These are phyloP conservation scores for Debaryomyces udenii DNA, from an alignment of 1,139 yeast species.

Conservation along the genomic window DNA sequence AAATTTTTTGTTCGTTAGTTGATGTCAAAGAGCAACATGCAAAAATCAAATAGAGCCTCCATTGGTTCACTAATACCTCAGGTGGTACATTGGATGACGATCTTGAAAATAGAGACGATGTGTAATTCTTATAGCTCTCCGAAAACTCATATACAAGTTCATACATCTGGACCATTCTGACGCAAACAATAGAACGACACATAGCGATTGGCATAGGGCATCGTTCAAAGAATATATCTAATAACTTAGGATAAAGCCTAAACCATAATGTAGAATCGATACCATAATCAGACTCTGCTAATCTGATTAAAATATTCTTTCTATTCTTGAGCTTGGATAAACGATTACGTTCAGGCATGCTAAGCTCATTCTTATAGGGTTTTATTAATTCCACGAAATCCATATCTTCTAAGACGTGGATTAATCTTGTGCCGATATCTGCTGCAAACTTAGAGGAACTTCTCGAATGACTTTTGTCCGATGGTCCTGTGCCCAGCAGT, in stretches of 20 bases:
- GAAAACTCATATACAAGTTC: conserved; percentile 72
- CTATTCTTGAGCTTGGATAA: conserved; percentile 64
- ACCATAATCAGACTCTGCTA: conserved; percentile 92
- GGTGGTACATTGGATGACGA: conserved; percentile 50
- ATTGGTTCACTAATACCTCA: conserved; percentile 78
- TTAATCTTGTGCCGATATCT: conserved; percentile 75
- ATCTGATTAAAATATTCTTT: conserved; percentile 64
- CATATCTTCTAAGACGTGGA: conserved; percentile 71
- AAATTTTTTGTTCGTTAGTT: conserved; percentile 77
- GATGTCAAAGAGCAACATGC: conserved; percentile 92
- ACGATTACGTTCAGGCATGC: conserved; percentile 80
- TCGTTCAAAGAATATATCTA: conserved; percentile 71
- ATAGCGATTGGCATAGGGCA: conserved; percentile 95
- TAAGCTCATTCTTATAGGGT: conserved; percentile 62
- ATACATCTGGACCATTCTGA: conserved; percentile 85
- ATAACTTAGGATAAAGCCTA: conserved; percentile 75
- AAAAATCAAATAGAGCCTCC: conserved; percentile 86
- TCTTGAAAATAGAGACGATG: conserved; percentile 41
- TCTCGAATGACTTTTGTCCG: conserved; percentile 48
- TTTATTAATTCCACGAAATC: conserved; percentile 70
- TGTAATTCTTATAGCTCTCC: conserved; percentile 48
- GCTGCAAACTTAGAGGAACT: conserved; percentile 76
- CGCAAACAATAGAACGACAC: conserved; percentile 91
- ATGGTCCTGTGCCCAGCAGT: neutral
- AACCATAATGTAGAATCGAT: conserved; percentile 97